These are phyloP conservation scores for Calocybe indica DNA, from an alignment of 768 basidiomycete genomes.

Conservation along the genomic window DNA sequence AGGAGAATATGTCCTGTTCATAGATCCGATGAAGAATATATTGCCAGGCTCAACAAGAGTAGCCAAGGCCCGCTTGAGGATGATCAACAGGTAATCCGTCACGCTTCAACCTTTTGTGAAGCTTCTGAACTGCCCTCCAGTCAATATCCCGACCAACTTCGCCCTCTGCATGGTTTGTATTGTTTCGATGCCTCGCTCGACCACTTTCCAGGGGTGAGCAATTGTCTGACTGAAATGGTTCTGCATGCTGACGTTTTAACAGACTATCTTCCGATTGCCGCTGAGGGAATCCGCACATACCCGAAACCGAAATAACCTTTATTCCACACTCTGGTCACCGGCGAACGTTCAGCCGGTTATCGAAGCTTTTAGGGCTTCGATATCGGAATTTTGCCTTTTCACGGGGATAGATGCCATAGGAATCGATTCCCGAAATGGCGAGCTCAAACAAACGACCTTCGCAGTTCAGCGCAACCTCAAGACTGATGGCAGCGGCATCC, in stretches of 20 bases:
- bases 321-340: constrained; percentile 3
- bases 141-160: constrained; percentile 35
- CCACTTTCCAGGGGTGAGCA: constrained; percentile 34
- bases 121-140: constrained; percentile 16
- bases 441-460: too few species aligned
- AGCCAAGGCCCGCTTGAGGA: constrained; percentile 23
- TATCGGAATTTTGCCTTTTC: constrained; percentile 35
- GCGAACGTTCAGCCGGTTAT: constrained; percentile 19
- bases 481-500: not conserved
- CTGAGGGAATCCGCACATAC: constrained; percentile 24
- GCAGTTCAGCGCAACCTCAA: not conserved
- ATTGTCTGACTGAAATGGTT: not conserved
- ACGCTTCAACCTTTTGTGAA: too few species aligned
- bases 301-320: constrained; percentile 14
- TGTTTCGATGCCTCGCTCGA: constrained; percentile 24
- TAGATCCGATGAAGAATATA: constrained; percentile 39
- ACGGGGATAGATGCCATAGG: constrained; percentile 26
- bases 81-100: constrained; percentile 24
- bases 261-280: constrained; percentile 46
- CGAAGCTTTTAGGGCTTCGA: constrained; percentile 21
- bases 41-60: constrained; percentile 29
- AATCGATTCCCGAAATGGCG: constrained; percentile 15
- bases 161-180: constrained; percentile 31
- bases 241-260: not conserved
- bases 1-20: constrained; percentile 24